These are phyloP conservation scores for Mycena vitilis DNA, from an alignment of 768 basidiomycete genomes.

Conservation along the genomic window DNA sequence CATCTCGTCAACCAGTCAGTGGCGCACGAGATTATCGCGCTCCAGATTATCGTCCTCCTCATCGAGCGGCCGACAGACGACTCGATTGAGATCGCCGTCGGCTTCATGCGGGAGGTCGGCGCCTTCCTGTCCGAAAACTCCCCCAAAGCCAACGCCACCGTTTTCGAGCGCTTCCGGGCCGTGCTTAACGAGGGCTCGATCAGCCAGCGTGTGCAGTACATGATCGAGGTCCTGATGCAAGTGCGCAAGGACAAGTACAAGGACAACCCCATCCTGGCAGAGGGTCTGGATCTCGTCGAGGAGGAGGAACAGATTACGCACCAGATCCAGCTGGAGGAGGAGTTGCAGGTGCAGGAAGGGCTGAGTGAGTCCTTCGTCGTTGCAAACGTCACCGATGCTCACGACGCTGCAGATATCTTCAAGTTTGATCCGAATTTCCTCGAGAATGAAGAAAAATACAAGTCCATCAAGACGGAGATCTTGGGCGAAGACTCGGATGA, in stretches of 20 bases:
- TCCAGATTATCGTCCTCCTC: constrained; percentile 95
- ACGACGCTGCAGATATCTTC: constrained; percentile 79
- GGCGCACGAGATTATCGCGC: constrained; percentile 92
- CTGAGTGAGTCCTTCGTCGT: constrained; percentile 73
- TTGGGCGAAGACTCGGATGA: constrained; percentile 88
- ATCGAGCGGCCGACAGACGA: constrained; percentile 97
- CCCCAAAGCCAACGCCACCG: constrained; percentile 93
- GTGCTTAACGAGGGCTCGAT: constrained; percentile 96
- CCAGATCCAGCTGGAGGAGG: constrained; percentile 90
- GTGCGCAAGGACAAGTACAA: constrained; percentile 99
- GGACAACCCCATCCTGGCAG: constrained; percentile 94
- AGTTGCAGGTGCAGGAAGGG: constrained; percentile 93
- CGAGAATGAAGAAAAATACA: constrained; percentile 96
- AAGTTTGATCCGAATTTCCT: constrained; percentile 90
- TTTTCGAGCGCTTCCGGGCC: constrained; percentile 96
- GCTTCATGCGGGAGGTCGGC: constrained; percentile 97
- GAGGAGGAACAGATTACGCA: constrained; percentile 99
- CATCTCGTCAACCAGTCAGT: constrained; percentile 95
- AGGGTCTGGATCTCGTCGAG: constrained; percentile 95
- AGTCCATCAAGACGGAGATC: constrained; percentile 91
- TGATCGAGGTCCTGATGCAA: constrained; percentile 99
- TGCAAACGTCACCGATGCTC: neutral
- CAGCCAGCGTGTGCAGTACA: constrained; percentile 97
- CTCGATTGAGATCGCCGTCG: constrained; percentile 97
- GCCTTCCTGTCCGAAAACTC: constrained; percentile 94